Conservation (phyloP, 2,329 filamentous ascomycete genomes). For the Biscogniauxia mediterranea region DNA sequence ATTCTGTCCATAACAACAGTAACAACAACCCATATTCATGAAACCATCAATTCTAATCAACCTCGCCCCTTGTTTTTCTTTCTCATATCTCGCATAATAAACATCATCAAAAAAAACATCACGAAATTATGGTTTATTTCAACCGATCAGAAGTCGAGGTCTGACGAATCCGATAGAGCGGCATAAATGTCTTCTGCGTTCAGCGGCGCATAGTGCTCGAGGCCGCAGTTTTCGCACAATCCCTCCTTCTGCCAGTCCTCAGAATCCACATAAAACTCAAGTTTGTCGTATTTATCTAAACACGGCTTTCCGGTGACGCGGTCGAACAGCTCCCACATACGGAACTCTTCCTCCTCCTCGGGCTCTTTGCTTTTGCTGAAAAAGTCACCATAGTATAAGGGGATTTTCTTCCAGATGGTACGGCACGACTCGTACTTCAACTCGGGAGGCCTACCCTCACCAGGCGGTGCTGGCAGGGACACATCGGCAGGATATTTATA, state of each 20-base stretch:
- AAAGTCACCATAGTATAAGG: slow-evolving; percentile 19
- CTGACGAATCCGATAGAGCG: too few relatives aligned
- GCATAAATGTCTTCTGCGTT: slow-evolving; percentile 26
- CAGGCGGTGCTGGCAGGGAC: slow-evolving; percentile 41
- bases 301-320: slow-evolving; percentile 32
- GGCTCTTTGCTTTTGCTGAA: slow-evolving; percentile 26
- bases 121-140: too few relatives aligned
- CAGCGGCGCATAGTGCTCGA: slow-evolving; percentile 31
- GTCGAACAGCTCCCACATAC: slow-evolving; percentile 50
- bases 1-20: too few relatives aligned
- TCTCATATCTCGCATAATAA: too few relatives aligned
- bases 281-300: slow-evolving; percentile 31
- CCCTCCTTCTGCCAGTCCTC: slow-evolving; percentile 25
- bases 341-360: slow-evolving; percentile 35
- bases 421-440: slow-evolving; percentile 40
- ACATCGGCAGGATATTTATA: slow-evolving; percentile 26
- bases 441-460: slow-evolving; percentile 41
- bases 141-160: too few relatives aligned
- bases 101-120: too few relatives aligned
- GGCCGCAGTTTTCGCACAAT: slow-evolving; percentile 32
- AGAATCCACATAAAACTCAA: slow-evolving; percentile 27
- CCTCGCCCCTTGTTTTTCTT: too few relatives aligned
- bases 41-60: too few relatives aligned
- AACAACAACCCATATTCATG: too few relatives aligned
- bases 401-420: slow-evolving; percentile 53